Conservation (phyloP, 176 grass and related monocot genomes). For the Poa annua region DNA sequence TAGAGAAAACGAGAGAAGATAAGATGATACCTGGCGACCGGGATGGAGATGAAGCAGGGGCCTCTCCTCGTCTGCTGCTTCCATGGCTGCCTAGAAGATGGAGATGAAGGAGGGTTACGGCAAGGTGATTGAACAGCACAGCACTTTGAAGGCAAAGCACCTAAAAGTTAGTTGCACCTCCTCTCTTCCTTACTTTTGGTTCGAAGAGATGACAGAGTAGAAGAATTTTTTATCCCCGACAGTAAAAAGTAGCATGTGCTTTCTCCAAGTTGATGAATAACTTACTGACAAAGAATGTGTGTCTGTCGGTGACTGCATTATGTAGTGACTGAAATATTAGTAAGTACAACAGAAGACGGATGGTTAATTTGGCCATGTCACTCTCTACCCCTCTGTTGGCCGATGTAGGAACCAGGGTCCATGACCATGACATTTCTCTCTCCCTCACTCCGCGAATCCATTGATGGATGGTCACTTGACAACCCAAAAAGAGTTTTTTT, state of each 20-base stretch:
- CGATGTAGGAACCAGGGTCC: neutral
- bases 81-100: conserved; percentile 28
- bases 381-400: neutral
- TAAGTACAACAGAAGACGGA: neutral
- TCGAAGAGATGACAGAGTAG: neutral
- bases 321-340: neutral
- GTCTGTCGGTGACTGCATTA: neutral
- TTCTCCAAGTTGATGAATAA: neutral
- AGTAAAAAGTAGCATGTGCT: neutral
- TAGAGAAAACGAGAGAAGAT: neutral
- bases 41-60: conserved; percentile 30
- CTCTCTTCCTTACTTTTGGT: neutral
- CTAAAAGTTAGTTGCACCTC: neutral
- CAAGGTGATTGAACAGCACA: neutral
- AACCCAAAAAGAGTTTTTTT: too few relatives aligned
- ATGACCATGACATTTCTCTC: neutral
- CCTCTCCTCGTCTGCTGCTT: conserved; percentile 24
- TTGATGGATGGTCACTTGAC: too few relatives aligned
- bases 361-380: neutral
- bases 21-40: conserved; percentile 19
- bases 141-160: neutral
- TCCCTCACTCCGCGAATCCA: neutral
- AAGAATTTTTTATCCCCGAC: neutral
- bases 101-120: neutral
- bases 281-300: neutral